Evolutionary conservation across 225 moss, liverwort and hornwort genomes (phyloP).

Genomic region (Pseudoscleropodium purum): DNA sequence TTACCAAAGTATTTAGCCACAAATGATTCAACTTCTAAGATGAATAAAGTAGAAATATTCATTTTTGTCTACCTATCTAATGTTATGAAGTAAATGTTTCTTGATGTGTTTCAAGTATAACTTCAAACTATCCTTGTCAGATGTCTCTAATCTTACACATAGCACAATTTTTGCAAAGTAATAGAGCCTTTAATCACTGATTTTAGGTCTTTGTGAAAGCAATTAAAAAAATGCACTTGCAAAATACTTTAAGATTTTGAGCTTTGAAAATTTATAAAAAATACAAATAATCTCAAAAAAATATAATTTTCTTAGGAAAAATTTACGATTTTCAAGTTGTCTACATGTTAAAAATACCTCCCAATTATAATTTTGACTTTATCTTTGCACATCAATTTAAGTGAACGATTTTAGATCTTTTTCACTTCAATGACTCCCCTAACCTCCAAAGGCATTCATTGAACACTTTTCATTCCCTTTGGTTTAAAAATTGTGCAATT

Average conservation of each 20-base stretch:
- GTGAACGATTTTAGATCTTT: not conserved
- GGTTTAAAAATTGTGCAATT: not conserved
- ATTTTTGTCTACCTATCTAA: rapidly evolving
- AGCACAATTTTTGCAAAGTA: not conserved
- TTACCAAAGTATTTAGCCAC: rapidly evolving
- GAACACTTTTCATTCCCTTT: not conserved
- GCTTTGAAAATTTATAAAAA: not conserved
- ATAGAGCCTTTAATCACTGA: not conserved
- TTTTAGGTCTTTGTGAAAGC: rapidly evolving
- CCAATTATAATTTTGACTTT: not conserved
- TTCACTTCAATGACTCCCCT: rapidly evolving
- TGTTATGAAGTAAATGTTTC: not conserved
- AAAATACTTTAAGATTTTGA: not conserved
- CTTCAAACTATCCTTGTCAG: rapidly evolving
- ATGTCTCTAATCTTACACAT: not conserved
- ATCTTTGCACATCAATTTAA: not conserved
- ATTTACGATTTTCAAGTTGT: not conserved
- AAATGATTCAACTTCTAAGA: not conserved
- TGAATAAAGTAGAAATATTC: not conserved
- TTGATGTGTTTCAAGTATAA: not conserved
- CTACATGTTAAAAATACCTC: not conserved
- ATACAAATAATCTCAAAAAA: not conserved
- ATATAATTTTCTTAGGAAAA: not conserved
- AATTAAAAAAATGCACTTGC: not conserved
- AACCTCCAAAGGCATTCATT: not conserved